Conservation (phyloP, 192 early-diverging fungal genomes). For the Umbelopsis sp. region DNA sequence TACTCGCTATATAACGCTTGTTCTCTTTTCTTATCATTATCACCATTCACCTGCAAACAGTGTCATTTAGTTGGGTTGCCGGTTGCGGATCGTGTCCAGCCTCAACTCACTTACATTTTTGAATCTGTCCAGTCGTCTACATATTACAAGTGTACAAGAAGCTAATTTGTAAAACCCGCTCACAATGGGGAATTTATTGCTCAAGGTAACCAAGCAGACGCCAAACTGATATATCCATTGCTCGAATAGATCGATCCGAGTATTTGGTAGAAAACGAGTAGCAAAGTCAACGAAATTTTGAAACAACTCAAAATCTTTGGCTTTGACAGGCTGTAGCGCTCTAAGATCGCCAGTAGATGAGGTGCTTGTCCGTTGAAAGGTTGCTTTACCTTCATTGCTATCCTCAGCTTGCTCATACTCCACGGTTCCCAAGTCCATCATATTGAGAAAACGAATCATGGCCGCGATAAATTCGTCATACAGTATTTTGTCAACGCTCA, state of each 20-base stretch:
- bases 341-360: conserved; percentile 51
- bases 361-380: neutral
- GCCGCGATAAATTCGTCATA: conserved; percentile 58
- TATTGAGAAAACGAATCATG: conserved; percentile 44
- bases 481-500: conserved; percentile 28
- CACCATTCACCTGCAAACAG: neutral
- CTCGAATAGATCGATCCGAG: conserved; percentile 45
- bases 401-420: conserved; percentile 36
- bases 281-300: conserved; percentile 72
- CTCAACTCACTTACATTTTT: neutral
- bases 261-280: conserved; percentile 48
- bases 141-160: conserved; percentile 47
- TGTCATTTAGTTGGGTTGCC: conserved; percentile 19
- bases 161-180: conserved; percentile 78
- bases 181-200: conserved; percentile 61
- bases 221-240: conserved; percentile 66
- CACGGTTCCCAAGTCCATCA: conserved; percentile 43
- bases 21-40: neutral
- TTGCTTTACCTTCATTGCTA: neutral
- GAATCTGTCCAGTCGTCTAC: conserved; percentile 21
- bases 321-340: conserved; percentile 55
- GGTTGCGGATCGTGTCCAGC: neutral
- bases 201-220: conserved; percentile 51
- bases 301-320: conserved; percentile 69
- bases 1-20: conserved; percentile 50